Conservation (phyloP, 2,329 filamentous ascomycete genomes). For the Aspergillus thermomutatus region DNA sequence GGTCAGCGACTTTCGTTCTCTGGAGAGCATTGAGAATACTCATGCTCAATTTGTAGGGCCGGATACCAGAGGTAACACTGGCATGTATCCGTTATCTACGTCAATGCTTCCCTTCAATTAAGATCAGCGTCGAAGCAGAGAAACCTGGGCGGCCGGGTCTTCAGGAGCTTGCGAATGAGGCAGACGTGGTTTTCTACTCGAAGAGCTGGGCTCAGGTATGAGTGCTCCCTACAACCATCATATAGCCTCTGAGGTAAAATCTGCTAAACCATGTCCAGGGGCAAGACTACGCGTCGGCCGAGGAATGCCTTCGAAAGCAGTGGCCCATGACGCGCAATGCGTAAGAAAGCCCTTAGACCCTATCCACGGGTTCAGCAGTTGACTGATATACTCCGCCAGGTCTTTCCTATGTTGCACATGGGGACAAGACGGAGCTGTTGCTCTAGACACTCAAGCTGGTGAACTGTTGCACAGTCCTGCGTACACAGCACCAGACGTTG, state of each 20-base stretch:
- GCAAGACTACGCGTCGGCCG: slow-evolving; percentile 44
- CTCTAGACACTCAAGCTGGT: slow-evolving; percentile 36
- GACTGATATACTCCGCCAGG: slow-evolving; percentile 22
- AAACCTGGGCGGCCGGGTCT: slow-evolving; percentile 63
- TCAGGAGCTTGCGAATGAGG: slow-evolving; percentile 56
- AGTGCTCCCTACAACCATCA: not conserved
- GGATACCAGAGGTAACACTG: slow-evolving; percentile 59
- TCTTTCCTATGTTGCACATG: slow-evolving; percentile 55
- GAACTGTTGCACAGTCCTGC: slow-evolving; percentile 43
- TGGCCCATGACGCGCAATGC: slow-evolving; percentile 38
- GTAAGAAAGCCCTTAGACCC: slow-evolving; percentile 35
- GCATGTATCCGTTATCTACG: slow-evolving; percentile 59
- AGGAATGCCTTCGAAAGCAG: slow-evolving; percentile 52
- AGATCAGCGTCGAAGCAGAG: slow-evolving; percentile 69
- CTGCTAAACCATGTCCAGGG: slow-evolving; percentile 13
- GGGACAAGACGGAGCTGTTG: slow-evolving; percentile 53
- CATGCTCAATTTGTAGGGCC: slow-evolving; percentile 46
- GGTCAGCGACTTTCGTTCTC: slow-evolving; percentile 39
- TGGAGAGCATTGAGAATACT: not conserved
- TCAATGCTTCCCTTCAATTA: slow-evolving; percentile 40
- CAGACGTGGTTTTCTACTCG: slow-evolving; percentile 72
- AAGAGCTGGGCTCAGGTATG: slow-evolving; percentile 65
- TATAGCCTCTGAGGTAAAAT: not conserved
- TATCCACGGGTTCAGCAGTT: not conserved
- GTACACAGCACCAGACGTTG: slow-evolving; percentile 32